These are phyloP conservation scores for Salix koriyanagi DNA, from an alignment of 345 rosid species.

Conservation along the genomic window DNA sequence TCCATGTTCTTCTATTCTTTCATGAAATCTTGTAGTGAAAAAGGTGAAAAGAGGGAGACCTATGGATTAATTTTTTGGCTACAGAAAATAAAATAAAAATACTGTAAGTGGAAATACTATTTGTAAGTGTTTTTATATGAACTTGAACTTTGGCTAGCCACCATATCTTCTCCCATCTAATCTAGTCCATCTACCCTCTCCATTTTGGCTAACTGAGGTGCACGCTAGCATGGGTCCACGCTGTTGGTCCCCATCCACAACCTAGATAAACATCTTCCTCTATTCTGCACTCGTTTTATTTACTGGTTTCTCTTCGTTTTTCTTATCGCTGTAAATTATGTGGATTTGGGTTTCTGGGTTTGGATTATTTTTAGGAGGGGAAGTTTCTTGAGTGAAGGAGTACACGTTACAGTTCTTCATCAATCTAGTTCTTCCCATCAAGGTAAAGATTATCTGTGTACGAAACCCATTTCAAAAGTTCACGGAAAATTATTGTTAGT, in stretches of 20 bases:
- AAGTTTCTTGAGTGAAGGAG: constrained; percentile 33
- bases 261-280: constrained; percentile 23
- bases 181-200: constrained; percentile 23
- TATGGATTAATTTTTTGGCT: constrained; percentile 25
- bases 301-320: constrained; percentile 11
- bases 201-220: constrained; percentile 45
- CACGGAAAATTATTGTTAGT: neutral
- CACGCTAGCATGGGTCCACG: constrained; percentile 66
- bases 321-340: constrained; percentile 2
- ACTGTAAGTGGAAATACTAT: constrained; percentile 45
- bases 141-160: constrained; percentile 52
- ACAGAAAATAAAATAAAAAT: constrained; percentile 15
- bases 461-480: neutral
- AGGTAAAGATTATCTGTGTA: constrained; percentile 36
- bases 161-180: constrained; percentile 46
- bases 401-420: constrained; percentile 17
- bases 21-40: constrained; percentile 36
- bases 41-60: constrained; percentile 31
- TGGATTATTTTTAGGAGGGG: constrained; percentile 27
- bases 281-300: constrained; percentile 21
- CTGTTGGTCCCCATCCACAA: constrained; percentile 60
- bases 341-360: constrained; percentile 30
- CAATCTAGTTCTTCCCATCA: constrained; percentile 28
- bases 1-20: constrained; percentile 26
- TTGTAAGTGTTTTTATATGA: constrained; percentile 41